phyloP scores from a whole-genome alignment of 768 basidiomycete genomes.

The Lactarius evosmus region DNA sequence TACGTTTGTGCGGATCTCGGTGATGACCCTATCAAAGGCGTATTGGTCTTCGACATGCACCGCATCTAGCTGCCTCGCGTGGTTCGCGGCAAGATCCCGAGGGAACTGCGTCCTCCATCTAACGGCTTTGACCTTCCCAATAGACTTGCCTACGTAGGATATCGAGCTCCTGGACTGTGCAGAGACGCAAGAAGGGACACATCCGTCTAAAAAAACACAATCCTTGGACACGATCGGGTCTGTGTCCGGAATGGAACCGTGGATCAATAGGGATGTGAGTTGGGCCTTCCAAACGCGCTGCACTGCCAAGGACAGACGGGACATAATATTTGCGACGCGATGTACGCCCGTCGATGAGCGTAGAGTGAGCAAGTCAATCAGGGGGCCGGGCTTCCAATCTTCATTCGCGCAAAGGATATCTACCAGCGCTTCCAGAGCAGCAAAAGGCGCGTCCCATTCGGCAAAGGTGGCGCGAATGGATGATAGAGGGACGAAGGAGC shows the following conservation, averaged over 20 bases:
- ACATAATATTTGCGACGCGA: conserved; percentile 67
- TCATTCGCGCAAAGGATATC: conserved; percentile 55
- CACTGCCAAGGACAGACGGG: conserved; percentile 67
- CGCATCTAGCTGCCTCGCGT: conserved; percentile 60
- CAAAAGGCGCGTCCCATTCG: conserved; percentile 85
- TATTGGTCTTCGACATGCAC: conserved; percentile 75
- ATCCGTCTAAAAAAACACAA: conserved; percentile 57
- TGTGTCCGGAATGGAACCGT: conserved; percentile 58
- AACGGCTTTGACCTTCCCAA: conserved; percentile 77
- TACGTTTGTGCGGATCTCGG: conserved; percentile 72
- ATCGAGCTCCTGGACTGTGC: conserved; percentile 75
- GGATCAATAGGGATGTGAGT: conserved; percentile 76
- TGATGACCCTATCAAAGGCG: conserved; percentile 69
- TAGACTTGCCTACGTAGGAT: conserved; percentile 80
- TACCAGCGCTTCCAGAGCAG: conserved; percentile 62
- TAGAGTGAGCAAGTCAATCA: conserved; percentile 74
- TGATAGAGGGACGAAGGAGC: conserved; percentile 83
- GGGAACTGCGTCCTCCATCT: conserved; percentile 80
- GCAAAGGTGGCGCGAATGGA: conserved; percentile 80
- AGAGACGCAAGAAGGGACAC: conserved; percentile 75
- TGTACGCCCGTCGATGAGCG: conserved; percentile 78
- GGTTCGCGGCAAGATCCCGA: conserved; percentile 56
- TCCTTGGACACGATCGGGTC: conserved; percentile 67
- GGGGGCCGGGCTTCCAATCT: conserved; percentile 66
- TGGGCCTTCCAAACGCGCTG: conserved; percentile 83